phyloP scores from a whole-genome alignment of 306 rosid species.

The Lotus japonicus region DNA sequence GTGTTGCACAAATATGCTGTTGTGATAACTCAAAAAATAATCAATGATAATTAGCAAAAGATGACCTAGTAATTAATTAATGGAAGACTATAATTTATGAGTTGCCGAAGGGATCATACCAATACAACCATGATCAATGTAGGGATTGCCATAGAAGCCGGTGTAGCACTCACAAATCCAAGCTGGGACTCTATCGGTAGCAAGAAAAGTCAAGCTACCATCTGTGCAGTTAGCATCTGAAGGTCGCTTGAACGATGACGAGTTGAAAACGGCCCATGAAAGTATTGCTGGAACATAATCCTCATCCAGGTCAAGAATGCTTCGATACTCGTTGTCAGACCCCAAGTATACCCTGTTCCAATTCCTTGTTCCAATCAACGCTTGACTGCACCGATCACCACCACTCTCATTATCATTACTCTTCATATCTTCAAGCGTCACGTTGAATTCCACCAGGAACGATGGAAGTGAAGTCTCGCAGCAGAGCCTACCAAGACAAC shows the following conservation, averaged over 20 bases:
- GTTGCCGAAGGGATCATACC: too few species aligned
- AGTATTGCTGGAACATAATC: constrained; percentile 13
- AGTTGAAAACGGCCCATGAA: constrained; percentile 10
- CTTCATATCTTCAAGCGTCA: not conserved
- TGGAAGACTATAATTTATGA: too few species aligned
- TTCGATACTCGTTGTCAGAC: not conserved
- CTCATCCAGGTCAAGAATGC: not conserved
- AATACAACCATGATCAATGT: not conserved
- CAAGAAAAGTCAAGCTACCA: too few species aligned
- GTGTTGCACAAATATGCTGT: too few species aligned
- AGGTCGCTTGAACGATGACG: not conserved
- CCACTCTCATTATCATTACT: not conserved
- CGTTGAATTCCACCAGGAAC: not conserved
- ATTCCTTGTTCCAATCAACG: not conserved
- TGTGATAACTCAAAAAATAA: too few species aligned
- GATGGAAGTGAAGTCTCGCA: constrained; percentile 12
- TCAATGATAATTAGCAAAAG: too few species aligned
- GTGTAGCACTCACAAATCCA: not conserved
- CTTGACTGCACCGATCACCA: constrained; percentile 2
- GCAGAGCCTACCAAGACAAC: constrained; percentile 17
- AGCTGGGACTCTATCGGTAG: not conserved
- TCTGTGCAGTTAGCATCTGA: not conserved
- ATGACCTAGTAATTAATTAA: too few species aligned
- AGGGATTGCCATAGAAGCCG: not conserved
- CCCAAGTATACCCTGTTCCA: not conserved